phyloP scores from a whole-genome alignment of 345 rosid species.

The Adansonia digitata region DNA sequence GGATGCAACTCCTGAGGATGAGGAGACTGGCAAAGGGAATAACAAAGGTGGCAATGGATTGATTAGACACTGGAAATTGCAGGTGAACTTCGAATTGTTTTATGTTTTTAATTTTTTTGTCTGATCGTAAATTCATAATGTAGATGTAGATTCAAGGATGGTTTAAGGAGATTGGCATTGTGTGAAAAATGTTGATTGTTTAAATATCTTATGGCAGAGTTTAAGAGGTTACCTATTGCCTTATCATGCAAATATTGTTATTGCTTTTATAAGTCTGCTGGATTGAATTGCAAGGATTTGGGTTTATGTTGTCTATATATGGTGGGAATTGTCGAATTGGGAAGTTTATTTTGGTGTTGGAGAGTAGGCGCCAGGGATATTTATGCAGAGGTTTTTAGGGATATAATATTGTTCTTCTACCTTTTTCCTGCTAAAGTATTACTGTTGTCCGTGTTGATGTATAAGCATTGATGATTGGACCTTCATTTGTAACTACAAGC shows the following conservation, averaged over 20 bases:
- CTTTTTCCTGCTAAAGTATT: neutral
- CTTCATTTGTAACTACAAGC: neutral
- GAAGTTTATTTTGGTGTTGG: neutral
- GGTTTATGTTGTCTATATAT: neutral
- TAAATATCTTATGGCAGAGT: neutral
- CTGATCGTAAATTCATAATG: neutral
- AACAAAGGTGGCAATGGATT: conserved; percentile 26
- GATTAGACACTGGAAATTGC: conserved; percentile 39
- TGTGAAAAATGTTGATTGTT: neutral
- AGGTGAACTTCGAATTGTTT: conserved; percentile 29
- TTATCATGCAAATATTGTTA: neutral
- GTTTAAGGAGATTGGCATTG: neutral
- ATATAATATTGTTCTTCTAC: neutral
- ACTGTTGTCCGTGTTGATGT: neutral
- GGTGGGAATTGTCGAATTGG: too few species aligned
- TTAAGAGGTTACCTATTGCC: neutral
- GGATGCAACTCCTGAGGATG: conserved; percentile 86
- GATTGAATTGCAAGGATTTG: neutral
- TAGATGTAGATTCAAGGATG: neutral
- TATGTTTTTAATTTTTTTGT: neutral
- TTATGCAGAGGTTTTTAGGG: too few species aligned
- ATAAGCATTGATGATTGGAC: neutral
- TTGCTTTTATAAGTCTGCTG: neutral
- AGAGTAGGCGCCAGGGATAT: neutral
- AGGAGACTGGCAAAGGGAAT: conserved; percentile 52